A percentile compares a stretch with the other conserved stretches of the same genome.
Evolutionary conservation across 2,329 filamentous ascomycete genomes (phyloP).

Genomic region (Cladophialophora immunda): DNA sequence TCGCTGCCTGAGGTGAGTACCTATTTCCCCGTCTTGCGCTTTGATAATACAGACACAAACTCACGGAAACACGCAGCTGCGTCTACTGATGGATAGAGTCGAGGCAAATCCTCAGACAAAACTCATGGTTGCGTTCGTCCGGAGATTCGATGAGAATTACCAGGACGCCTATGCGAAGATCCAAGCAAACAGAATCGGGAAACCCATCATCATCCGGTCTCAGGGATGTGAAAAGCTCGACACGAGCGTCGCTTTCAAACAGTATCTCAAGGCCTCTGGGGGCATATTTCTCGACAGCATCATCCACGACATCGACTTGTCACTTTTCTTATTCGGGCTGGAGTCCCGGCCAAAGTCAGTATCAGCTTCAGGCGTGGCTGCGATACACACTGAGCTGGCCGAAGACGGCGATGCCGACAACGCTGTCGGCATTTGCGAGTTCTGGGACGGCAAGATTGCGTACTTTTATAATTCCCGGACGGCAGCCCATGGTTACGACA

Average conservation of each 20-base stretch:
- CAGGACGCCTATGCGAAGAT: constrained; percentile 62
- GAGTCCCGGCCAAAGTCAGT: constrained; percentile 46
- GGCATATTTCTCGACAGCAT: constrained; percentile 73
- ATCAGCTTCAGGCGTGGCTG: constrained; percentile 48
- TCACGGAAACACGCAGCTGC: constrained; percentile 49
- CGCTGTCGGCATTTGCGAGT: constrained; percentile 71
- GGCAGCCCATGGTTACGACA: constrained; percentile 48
- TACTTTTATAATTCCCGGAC: constrained; percentile 47
- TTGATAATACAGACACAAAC: constrained; percentile 46
- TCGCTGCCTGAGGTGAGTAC: constrained; percentile 63
- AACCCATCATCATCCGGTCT: constrained; percentile 64
- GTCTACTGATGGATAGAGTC: too few species aligned
- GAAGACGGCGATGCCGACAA: constrained; percentile 69
- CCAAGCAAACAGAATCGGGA: constrained; percentile 61
- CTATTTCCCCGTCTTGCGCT: background rate
- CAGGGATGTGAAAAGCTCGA: constrained; percentile 71
- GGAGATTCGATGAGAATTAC: constrained; percentile 72
- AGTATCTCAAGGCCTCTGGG: constrained; percentile 67
- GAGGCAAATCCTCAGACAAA: constrained; percentile 64
- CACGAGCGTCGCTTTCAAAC: constrained; percentile 69
- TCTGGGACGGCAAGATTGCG: constrained; percentile 66
- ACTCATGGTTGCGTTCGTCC: constrained; percentile 72
- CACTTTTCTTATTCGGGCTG: constrained; percentile 64
- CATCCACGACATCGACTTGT: constrained; percentile 73
- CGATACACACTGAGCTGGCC: constrained; percentile 51